phyloP scores from a whole-genome alignment of 176 grass and related monocot species.

The Aegilops sharonensis region DNA sequence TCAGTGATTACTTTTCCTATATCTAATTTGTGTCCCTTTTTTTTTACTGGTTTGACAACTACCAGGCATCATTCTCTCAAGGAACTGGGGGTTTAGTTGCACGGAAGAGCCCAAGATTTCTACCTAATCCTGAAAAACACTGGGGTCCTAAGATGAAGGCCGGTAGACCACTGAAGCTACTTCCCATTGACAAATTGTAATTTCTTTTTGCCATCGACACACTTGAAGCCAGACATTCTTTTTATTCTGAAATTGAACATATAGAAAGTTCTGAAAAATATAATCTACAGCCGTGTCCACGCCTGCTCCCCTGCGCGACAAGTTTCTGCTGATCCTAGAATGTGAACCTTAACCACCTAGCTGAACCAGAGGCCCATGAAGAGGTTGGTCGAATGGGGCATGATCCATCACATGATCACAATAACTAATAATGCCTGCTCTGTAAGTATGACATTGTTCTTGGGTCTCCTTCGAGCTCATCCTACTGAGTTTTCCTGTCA shows the following conservation, averaged over 20 bases:
- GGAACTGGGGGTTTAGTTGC: neutral
- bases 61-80: slow-evolving; percentile 42
- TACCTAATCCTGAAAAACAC: slow-evolving; percentile 55
- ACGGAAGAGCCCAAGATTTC: slow-evolving; percentile 38
- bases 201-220: neutral
- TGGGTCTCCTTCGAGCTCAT: neutral
- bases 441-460: neutral
- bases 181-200: slow-evolving; percentile 16
- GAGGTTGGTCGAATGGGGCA: no score
- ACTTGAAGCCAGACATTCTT: neutral
- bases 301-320: accelerated
- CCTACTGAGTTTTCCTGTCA: neutral
- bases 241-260: neutral
- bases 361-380: neutral
- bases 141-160: slow-evolving; percentile 60
- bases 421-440: neutral
- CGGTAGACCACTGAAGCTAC: slow-evolving; percentile 33
- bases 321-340: no score
- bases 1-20: neutral
- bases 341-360: no score
- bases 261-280: neutral
- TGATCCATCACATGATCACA: neutral
- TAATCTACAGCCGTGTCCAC: no score
- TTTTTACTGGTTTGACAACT: neutral
- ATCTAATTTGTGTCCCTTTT: neutral